Evolutionary conservation across 2,329 filamentous ascomycete species (phyloP).

Genomic region (Pseudomassariella vexata): DNA sequence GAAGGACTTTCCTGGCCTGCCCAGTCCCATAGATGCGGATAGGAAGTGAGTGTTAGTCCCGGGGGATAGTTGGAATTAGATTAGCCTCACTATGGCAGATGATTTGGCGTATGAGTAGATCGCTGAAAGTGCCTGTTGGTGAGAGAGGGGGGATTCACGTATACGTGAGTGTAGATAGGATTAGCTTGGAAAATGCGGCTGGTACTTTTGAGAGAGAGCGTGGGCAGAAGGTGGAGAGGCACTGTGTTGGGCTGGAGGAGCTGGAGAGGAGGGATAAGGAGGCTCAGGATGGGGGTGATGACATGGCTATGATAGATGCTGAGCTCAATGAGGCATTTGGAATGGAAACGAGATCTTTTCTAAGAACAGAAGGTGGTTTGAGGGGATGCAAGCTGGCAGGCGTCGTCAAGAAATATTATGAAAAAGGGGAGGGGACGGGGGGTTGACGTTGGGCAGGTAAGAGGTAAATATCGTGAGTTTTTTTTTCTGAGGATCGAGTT

Average conservation of each 20-base stretch:
- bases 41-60: not conserved
- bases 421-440: not conserved
- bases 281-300: not conserved
- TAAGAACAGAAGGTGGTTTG: constrained; percentile 5
- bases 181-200: constrained; percentile 1
- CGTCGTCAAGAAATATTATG: not conserved
- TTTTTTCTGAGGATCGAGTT: no score
- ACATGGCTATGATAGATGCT: constrained; percentile 1
- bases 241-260: not conserved
- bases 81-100: not conserved
- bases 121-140: not conserved
- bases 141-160: not conserved
- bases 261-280: not conserved
- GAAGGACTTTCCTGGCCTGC: constrained; percentile 1
- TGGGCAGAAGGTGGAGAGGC: constrained; percentile 1
- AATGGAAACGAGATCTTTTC: constrained; percentile 5
- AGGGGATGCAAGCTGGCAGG: constrained; percentile 1
- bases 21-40: not conserved
- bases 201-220: not conserved
- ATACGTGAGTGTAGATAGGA: constrained; percentile 1
- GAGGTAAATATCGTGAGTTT: no score
- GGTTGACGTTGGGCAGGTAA: no score
- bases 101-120: constrained; percentile 1
- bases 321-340: constrained; percentile 7
- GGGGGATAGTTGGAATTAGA: not conserved